These are phyloP conservation scores for Limonium bicolor DNA, from an alignment of 148 eudicot genomes.

Conservation along the genomic window DNA sequence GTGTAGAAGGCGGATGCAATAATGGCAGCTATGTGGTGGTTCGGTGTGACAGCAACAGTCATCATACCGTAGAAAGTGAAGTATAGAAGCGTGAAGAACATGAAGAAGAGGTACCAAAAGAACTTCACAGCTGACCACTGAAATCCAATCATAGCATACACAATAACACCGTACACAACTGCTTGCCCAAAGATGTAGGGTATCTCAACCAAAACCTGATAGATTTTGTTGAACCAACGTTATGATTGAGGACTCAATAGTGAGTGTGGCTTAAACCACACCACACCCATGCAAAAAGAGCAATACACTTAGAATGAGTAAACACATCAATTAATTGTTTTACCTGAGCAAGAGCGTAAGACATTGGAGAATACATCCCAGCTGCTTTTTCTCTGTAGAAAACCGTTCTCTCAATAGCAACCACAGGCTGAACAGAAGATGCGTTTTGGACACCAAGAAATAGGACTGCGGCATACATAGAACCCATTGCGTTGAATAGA, in stretches of 20 bases:
- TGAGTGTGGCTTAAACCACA: no score
- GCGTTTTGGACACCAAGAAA: conserved; percentile 9
- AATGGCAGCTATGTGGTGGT: conserved; percentile 24
- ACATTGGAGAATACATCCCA: conserved; percentile 7
- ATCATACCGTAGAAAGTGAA: conserved; percentile 32
- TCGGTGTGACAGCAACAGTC: conserved; percentile 33
- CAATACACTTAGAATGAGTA: no score
- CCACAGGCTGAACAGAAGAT: conserved; percentile 5
- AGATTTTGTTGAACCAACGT: no score
- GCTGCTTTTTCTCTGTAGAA: conserved; percentile 12
- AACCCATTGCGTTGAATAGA: conserved; percentile 11
- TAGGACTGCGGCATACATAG: conserved; percentile 9
- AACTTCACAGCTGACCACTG: conserved; percentile 22
- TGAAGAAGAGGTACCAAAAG: conserved; percentile 29
- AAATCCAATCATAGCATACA: conserved; percentile 26
- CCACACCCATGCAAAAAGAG: no score
- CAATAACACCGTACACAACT: conserved; percentile 14
- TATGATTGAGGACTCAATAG: no score
- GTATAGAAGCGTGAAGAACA: conserved; percentile 23
- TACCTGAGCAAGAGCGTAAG: conserved; percentile 10
- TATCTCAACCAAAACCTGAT: conserved; percentile 24
- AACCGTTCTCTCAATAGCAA: conserved; percentile 7
- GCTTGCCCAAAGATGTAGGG: conserved; percentile 24
- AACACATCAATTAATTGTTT: no score
- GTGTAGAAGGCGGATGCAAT: conserved; percentile 17